Percentiles rank a stretch among this genome's conserved stretches.
Evolutionary conservation across 768 basidiomycete species (phyloP).

Genomic region (Tylopilus felleus): DNA sequence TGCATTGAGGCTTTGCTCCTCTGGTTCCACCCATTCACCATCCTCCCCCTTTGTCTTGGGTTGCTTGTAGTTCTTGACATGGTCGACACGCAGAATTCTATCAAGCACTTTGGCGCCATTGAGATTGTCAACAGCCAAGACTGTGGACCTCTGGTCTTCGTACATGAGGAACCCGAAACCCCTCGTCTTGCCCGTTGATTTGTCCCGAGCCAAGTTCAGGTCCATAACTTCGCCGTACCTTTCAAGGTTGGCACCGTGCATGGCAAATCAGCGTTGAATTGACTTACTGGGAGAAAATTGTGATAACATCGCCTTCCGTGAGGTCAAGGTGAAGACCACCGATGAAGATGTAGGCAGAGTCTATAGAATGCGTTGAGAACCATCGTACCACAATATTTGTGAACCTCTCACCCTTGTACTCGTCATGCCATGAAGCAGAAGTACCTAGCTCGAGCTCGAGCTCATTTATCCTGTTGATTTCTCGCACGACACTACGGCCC

Average conservation of each 20-base stretch:
- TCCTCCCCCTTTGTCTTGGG: constrained; percentile 71
- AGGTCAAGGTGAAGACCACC: constrained; percentile 86
- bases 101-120: constrained; percentile 91
- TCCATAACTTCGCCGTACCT: constrained; percentile 98
- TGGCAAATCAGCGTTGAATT: neutral
- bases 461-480: constrained; percentile 93
- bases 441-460: constrained; percentile 78
- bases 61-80: constrained; percentile 91
- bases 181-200: constrained; percentile 82
- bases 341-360: constrained; percentile 93
- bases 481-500: constrained; percentile 72
- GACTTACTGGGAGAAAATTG: constrained; percentile 95
- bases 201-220: constrained; percentile 91
- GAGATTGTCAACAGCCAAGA: constrained; percentile 97
- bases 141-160: constrained; percentile 93
- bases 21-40: constrained; percentile 83
- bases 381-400: neutral
- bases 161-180: constrained; percentile 99
- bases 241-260: constrained; percentile 1
- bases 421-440: constrained; percentile 89
- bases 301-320: constrained; percentile 96
- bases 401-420: constrained; percentile 69
- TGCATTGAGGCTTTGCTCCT: constrained; percentile 86
- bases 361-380: constrained; percentile 34
- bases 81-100: constrained; percentile 86